Conservation (phyloP, 2,329 filamentous ascomycete genomes). For the Metarhizium rileyi region DNA sequence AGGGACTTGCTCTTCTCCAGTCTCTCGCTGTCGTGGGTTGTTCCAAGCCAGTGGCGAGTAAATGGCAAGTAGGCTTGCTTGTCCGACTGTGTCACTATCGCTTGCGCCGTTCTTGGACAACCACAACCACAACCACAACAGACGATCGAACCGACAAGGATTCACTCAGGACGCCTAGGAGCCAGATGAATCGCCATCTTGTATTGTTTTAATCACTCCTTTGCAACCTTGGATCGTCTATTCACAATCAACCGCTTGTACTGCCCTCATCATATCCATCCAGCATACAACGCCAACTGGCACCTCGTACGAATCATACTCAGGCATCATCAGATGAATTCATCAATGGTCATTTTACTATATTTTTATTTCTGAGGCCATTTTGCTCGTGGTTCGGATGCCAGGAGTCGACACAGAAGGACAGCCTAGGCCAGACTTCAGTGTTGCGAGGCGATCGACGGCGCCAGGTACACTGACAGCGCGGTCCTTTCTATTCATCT, state of each 20-base stretch:
- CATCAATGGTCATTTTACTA: background rate
- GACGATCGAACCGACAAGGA: background rate
- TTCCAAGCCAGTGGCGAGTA: background rate
- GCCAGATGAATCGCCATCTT: background rate
- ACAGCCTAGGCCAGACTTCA: background rate
- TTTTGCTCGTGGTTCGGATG: background rate
- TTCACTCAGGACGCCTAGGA: background rate
- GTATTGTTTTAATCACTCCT: background rate
- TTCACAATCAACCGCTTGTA: background rate
- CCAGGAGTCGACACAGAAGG: background rate
- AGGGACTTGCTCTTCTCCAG: background rate
- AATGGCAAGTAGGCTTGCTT: background rate
- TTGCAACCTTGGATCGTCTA: background rate
- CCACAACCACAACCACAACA: background rate
- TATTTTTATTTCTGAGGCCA: background rate
- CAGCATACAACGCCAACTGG: background rate
- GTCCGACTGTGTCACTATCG: background rate
- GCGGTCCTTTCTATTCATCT: background rate
- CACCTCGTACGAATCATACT: background rate
- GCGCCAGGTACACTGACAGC: background rate
- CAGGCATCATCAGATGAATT: background rate
- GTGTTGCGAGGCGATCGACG: background rate
- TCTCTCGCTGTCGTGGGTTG: background rate
- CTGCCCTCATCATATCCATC: background rate
- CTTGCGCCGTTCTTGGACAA: background rate